phyloP scores from a whole-genome alignment of 129 eudicot species.

The Tagetes patula region DNA sequence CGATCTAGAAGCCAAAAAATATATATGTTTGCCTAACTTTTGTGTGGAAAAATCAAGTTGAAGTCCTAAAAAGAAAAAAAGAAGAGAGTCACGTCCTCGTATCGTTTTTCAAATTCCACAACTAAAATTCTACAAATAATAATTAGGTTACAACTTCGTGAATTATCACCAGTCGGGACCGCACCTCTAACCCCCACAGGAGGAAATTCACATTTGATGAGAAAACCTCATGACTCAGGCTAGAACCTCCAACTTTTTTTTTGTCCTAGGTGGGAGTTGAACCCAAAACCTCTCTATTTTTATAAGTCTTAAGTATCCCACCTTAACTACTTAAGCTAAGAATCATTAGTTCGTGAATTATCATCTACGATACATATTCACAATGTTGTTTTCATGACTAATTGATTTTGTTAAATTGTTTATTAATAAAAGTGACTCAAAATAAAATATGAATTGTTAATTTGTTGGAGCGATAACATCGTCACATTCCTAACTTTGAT shows the following conservation, averaged over 20 bases:
- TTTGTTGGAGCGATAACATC: no score
- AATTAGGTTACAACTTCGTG: neutral
- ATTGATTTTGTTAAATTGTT: neutral
- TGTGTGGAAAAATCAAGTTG: neutral
- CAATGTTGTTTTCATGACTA: neutral
- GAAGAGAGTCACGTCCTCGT: conserved; percentile 4
- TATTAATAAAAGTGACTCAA: no score
- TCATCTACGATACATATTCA: neutral
- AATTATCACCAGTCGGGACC: neutral
- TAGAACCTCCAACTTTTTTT: no score
- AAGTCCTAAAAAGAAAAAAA: neutral
- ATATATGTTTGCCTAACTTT: neutral
- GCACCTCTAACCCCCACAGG: no score
- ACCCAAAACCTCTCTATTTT: no score
- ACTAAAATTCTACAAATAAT: neutral
- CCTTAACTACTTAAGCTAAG: no score
- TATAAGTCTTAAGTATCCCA: no score
- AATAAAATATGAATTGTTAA: no score
- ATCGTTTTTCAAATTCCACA: neutral
- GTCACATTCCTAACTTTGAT: no score
- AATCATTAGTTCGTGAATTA: neutral
- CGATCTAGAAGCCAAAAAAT: neutral
- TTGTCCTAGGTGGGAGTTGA: no score
- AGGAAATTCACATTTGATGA: no score
- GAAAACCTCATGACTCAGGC: no score